Evolutionary conservation across 1,284 basidiomycete species (phyloP).

Genomic region (Naganishia cerealis): DNA sequence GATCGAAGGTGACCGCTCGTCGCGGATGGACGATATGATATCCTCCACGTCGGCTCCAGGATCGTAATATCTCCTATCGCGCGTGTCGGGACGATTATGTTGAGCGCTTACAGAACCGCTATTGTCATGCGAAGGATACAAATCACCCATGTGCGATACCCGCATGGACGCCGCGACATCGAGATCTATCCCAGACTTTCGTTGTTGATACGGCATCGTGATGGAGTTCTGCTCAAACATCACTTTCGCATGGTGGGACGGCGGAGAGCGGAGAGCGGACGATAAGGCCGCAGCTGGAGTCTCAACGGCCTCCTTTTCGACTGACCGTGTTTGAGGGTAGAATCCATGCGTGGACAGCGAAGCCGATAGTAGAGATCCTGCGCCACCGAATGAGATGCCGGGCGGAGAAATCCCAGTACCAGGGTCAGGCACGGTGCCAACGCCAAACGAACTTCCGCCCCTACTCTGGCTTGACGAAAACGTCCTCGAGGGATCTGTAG

Average conservation of each 20-base stretch:
- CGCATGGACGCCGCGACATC: constrained; percentile 33
- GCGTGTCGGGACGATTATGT: constrained; percentile 22
- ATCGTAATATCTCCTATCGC: constrained; percentile 19
- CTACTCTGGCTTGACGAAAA: not conserved
- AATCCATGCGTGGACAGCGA: constrained; percentile 19
- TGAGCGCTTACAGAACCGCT: not conserved
- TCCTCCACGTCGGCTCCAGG: constrained; percentile 19
- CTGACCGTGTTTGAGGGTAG: not conserved
- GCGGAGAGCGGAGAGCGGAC: not conserved
- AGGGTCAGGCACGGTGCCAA: not conserved
- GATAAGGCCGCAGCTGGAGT: not conserved
- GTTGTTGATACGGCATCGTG: constrained; percentile 31
- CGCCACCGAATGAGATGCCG: constrained; percentile 5
- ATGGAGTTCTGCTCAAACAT: constrained; percentile 24
- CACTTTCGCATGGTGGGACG: not conserved
- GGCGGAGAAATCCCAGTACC: not conserved
- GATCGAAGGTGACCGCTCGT: constrained; percentile 3
- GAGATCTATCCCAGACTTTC: constrained; percentile 34
- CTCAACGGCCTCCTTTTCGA: not conserved
- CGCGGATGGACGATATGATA: constrained; percentile 1
- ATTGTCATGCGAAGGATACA: not conserved
- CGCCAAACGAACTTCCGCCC: not conserved
- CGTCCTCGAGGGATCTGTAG: not conserved
- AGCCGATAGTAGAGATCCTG: constrained; percentile 18
- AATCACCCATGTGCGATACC: constrained; percentile 30